These are phyloP conservation scores for Chamaenerion angustifolium DNA, from an alignment of 345 rosid genomes.

Conservation along the genomic window DNA sequence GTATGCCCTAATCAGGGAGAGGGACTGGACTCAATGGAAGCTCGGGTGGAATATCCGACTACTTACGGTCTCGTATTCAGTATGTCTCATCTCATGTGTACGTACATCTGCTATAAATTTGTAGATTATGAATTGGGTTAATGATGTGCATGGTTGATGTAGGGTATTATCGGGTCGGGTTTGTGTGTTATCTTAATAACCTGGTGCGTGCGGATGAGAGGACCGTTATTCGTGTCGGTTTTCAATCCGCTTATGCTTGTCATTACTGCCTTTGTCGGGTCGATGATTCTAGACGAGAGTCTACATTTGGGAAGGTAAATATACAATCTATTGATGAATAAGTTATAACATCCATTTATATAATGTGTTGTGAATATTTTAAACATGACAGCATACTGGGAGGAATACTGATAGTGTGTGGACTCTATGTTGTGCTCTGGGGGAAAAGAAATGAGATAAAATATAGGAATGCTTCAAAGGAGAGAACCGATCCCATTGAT, in stretches of 20 bases:
- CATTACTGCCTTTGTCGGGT: conserved; percentile 10
- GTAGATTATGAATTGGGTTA: too few species aligned
- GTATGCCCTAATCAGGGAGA: conserved; percentile 26
- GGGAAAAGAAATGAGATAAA: too few species aligned
- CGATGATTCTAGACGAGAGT: conserved; percentile 17
- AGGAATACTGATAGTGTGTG: too few species aligned
- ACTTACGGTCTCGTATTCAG: conserved; percentile 26
- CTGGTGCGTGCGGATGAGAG: conserved; percentile 18
- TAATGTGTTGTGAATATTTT: neutral
- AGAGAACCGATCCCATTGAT: too few species aligned
- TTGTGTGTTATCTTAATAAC: conserved; percentile 11
- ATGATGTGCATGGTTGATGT: too few species aligned
- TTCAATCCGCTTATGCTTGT: conserved; percentile 24
- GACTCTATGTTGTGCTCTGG: too few species aligned
- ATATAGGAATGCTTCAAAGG: too few species aligned
- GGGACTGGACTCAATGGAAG: conserved; percentile 41
- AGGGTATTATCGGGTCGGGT: conserved; percentile 20
- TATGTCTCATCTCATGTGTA: conserved; percentile 4
- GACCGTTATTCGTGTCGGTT: conserved; percentile 18
- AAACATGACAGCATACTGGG: too few species aligned
- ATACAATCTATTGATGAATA: neutral
- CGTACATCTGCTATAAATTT: too few species aligned
- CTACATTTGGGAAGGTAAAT: conserved; percentile 24
- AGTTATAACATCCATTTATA: too few species aligned
- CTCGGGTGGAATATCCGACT: conserved; percentile 44